A percentile compares a stretch with the other conserved stretches of the same genome.
Conservation (phyloP, 1,284 basidiomycete genomes). For the Tilletia caries region DNA sequence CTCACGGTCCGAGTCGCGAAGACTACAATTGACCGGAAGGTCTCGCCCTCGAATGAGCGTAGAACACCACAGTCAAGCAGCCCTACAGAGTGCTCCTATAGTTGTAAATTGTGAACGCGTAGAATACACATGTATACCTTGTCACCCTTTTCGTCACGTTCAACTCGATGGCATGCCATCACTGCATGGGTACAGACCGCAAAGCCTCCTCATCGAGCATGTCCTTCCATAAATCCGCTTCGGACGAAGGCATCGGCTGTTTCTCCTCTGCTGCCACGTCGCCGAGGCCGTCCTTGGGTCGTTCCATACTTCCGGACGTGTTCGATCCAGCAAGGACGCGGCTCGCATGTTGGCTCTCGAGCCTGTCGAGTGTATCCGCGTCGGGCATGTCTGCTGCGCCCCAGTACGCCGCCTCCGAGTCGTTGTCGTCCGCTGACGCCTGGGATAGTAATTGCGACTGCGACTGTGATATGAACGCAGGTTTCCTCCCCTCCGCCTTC, state of each 20-base stretch:
- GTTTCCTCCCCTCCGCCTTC: not conserved
- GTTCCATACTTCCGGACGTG: not conserved
- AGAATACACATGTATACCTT: no score
- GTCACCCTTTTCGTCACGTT: no score
- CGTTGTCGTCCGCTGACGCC: not conserved
- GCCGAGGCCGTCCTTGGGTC: not conserved
- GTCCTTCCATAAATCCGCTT: slow-evolving; percentile 10
- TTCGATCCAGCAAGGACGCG: not conserved
- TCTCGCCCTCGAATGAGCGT: no score
- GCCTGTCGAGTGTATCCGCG: not conserved
- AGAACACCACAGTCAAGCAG: no score
- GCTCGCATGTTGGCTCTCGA: not conserved
- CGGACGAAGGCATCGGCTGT: not conserved
- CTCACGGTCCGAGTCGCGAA: no score
- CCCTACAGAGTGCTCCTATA: no score
- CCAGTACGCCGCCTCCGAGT: slow-evolving; percentile 3
- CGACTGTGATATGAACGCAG: not conserved
- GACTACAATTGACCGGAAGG: no score
- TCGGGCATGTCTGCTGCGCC: not conserved
- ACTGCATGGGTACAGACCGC: not conserved
- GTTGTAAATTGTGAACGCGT: no score
- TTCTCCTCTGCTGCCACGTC: not conserved
- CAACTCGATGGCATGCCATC: no score
- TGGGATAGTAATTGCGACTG: not conserved
- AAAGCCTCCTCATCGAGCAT: not conserved